Conservation (phyloP, 2,329 filamentous ascomycete species). For the Cyphellophora attinorum region DNA sequence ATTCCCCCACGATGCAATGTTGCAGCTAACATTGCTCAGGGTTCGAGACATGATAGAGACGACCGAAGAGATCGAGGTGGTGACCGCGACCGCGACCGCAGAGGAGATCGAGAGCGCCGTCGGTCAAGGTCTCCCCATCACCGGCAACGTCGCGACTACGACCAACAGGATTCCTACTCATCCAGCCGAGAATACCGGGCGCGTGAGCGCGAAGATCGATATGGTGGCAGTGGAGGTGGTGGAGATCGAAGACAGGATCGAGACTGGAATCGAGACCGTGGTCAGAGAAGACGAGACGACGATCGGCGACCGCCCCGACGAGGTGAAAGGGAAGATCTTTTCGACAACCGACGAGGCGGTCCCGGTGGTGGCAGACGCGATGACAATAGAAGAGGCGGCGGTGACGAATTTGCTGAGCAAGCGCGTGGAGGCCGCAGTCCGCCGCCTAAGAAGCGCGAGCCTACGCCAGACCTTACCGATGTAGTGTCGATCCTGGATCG, state of each 20-base stretch:
- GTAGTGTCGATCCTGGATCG: conserved; percentile 72
- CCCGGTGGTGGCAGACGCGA: conserved; percentile 28
- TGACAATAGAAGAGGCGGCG: conserved; percentile 36
- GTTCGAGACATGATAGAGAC: conserved; percentile 38
- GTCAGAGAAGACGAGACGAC: conserved; percentile 54
- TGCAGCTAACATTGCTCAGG: conserved; percentile 24
- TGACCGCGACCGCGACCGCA: conserved; percentile 36
- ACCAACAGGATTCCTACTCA: conserved; percentile 75
- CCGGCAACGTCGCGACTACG: conserved; percentile 56
- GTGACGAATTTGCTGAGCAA: conserved; percentile 37
- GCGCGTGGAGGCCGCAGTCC: conserved; percentile 57
- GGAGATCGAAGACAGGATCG: conserved; percentile 55
- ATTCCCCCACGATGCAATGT: conserved; percentile 1
- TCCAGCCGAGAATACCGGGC: conserved; percentile 88
- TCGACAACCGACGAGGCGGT: conserved; percentile 50
- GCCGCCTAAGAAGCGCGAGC: conserved; percentile 82
- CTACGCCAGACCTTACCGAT: conserved; percentile 88
- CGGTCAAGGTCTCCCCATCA: conserved; percentile 82
- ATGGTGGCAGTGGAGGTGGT: conserved; percentile 56
- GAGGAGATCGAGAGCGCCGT: conserved; percentile 48
- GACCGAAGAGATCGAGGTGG: conserved; percentile 30
- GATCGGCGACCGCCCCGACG: conserved; percentile 46
- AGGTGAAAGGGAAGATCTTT: conserved; percentile 52
- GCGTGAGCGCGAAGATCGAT: conserved; percentile 86
- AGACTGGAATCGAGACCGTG: conserved; percentile 66